Evolutionary conservation across 441 rosid genomes (phyloP), one percentile per base, ranked within the genome.

Genomic region (Bruguiera hainesii): DNA sequence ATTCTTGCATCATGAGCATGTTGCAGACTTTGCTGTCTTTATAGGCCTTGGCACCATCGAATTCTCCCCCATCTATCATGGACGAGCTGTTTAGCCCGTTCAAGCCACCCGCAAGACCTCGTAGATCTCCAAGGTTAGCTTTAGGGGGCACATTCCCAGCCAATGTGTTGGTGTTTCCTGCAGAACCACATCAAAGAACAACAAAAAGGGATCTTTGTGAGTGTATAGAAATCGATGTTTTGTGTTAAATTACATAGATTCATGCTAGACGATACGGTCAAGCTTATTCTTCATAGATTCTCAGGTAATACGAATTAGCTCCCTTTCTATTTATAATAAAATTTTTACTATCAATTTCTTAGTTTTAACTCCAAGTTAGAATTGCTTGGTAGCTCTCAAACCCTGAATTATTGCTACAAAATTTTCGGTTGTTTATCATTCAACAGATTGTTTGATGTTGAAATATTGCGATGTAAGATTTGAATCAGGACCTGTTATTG

Each of bases 21-120:
- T 89, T 90, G 85, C 98, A 93, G 39, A 93, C 97, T 76, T 90
- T 89, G 76, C 97, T 90, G 78, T 89, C 98, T 84, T 90, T 90
- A 76, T 90, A 89, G 64, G 98, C 97, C 76, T 93, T 94, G 37
- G 98, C 98, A 60, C 98, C 97, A 74, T 93, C 98, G 13, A 80
- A 93, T 11, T 87, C 90, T 61, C 93, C 97, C 6, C 98, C 98
- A 46, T 93, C 97, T 31, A 89, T 86, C 98, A 93, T 93, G 10
- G 94, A 57, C 0, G 93, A 84, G 80, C 86, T 82, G 82, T 86
- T 88, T 66, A 78, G 66, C 48, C 88, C 89, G 56, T 79, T 82
- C 67, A 93, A 74, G 20, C 97, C 96, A 6, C 90, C 89, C 0
- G 77, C 85, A 33, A 93, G 84, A 26, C 98, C 98, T 80, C 96